Conservation (phyloP, 1,139 yeast genomes). For the Lodderomyces elongisporus region DNA sequence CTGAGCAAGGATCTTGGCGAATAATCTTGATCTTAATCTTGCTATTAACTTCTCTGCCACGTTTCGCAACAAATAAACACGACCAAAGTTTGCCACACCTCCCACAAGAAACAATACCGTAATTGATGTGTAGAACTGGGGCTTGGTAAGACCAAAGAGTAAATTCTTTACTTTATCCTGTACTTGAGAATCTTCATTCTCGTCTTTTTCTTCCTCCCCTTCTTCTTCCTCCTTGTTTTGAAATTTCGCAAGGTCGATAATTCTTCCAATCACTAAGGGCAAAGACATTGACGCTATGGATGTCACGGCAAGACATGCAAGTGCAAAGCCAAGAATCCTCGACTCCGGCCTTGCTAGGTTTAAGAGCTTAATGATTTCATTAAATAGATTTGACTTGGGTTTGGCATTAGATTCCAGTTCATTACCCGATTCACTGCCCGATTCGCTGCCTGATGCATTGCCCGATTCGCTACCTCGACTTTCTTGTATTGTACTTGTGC, state of each 20-base stretch:
- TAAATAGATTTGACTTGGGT: slow-evolving; percentile 5
- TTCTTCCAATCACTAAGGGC: slow-evolving; percentile 80
- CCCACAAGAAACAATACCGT: slow-evolving; percentile 59
- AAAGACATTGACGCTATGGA: slow-evolving; percentile 54
- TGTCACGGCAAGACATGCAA: slow-evolving; percentile 56
- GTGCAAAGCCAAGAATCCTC: slow-evolving; percentile 41
- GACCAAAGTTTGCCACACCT: slow-evolving; percentile 72
- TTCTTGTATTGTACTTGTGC: too few species aligned
- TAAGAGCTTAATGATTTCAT: slow-evolving; percentile 25
- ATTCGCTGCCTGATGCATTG: too few species aligned
- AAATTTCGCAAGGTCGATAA: slow-evolving; percentile 35
- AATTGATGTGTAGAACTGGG: slow-evolving; percentile 32
- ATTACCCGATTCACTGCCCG: too few species aligned
- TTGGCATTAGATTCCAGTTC: too few species aligned
- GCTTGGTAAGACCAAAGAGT: slow-evolving; percentile 30
- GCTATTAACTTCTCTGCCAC: slow-evolving; percentile 87
- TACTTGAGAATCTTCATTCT: slow-evolving; percentile 24
- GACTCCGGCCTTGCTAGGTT: slow-evolving; percentile 38
- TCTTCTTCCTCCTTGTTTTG: slow-evolving; percentile 16
- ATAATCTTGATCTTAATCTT: slow-evolving; percentile 69
- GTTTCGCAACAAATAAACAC: slow-evolving; percentile 66
- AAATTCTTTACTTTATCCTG: slow-evolving; percentile 7
- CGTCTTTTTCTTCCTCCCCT: slow-evolving; percentile 18
- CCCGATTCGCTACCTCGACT: too few species aligned
- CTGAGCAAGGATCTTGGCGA: slow-evolving; percentile 72